Evolutionary conservation across 73 alveolate species (phyloP), one percentile per base, ranked within the genome.

Genomic region (Paramecium octaurelia): DNA sequence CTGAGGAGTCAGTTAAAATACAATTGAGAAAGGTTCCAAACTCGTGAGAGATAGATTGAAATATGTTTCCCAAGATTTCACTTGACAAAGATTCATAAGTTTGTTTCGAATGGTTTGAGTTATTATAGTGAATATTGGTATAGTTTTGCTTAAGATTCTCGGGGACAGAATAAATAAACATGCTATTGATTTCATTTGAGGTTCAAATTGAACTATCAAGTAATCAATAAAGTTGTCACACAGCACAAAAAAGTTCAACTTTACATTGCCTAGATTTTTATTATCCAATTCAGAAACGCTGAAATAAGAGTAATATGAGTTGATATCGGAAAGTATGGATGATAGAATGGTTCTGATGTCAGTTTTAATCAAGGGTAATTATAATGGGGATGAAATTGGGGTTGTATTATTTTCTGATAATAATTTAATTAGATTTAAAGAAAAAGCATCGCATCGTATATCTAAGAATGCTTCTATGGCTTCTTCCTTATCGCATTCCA

Each of bases 21-120:
- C 88, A 75, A 75, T 75, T 75, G 9, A 75, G 34, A 36, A 31
- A 75, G 11, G 88, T 75, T 5, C 69, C 68, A 75, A 75, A 36
- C 21, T 75, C 88, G 35, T 75, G 88, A 35, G 88, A 75, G 18
- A 75, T 36, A 10, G 88, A 75, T 75, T 24, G 6, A 10, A 75
- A 75, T 29, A 75, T 75, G n/a, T 75, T 29, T 5, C 88, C 48
- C 5, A 75, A 36, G 14, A 75, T 7, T 21, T 68, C 40, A n/a
- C 27, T 68, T 12, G 84, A 68, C 14, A 54, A 18, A 18, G 69
- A 16, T 54, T 54, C 69, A 18, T 54, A 54, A 1, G 69, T 54
- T 18, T 54, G 14, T 6, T 54, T 54, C 0, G 69, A 54, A 40
- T 73, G 20, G 7, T 38, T 42, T 10, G 88, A 75, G 8, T 35